phyloP scores from a whole-genome alignment of 2,329 filamentous ascomycete species.

The Alternaria sp. region DNA sequence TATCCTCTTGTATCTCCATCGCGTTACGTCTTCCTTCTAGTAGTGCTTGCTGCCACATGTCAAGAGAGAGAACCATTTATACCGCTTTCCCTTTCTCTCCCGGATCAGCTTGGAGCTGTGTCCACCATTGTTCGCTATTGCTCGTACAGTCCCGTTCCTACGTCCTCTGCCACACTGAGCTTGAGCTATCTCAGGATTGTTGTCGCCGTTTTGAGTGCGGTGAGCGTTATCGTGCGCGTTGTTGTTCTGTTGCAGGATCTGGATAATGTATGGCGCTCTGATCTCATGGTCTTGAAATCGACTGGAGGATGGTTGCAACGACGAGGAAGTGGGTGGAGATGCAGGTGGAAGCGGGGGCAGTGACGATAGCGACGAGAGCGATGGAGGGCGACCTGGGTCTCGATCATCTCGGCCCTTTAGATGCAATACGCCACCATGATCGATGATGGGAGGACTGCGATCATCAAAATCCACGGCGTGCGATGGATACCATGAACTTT shows the following conservation, averaged over 20 bases:
- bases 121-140: background rate
- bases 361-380: background rate
- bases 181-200: background rate
- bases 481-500: background rate
- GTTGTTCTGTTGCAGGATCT: background rate
- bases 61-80: conserved; percentile 2
- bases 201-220: background rate
- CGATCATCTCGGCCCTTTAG: background rate
- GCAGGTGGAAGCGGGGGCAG: no score
- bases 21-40: background rate
- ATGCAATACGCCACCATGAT: background rate
- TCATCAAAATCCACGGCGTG: background rate
- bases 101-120: background rate
- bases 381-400: background rate
- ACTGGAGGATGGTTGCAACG: no score
- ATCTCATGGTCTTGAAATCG: background rate
- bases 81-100: conserved; percentile 1
- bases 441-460: background rate
- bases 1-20: background rate
- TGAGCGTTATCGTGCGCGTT: background rate
- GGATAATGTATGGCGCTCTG: background rate
- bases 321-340: no score
- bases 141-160: background rate
- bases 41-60: conserved; percentile 3
- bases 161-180: background rate